Conservation (phyloP, 2,329 filamentous ascomycete genomes). For the Lachnellula occidentalis region DNA sequence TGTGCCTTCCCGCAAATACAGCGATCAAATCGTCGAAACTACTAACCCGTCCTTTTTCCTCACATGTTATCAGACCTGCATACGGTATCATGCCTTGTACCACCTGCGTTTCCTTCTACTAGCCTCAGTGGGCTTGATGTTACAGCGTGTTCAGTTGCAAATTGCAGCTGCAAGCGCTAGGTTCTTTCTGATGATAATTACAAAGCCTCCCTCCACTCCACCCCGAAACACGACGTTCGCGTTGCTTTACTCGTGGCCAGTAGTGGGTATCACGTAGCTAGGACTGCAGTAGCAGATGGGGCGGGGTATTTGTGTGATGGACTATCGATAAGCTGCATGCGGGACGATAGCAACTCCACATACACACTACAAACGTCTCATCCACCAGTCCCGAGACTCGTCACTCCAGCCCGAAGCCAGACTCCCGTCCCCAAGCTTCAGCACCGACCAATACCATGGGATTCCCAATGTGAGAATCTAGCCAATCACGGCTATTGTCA, state of each 20-base stretch:
- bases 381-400: too few species aligned
- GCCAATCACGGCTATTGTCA: not conserved
- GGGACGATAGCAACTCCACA: not conserved
- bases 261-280: not conserved
- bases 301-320: not conserved
- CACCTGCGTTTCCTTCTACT: too few species aligned
- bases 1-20: not conserved
- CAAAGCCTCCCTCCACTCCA: not conserved
- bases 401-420: too few species aligned
- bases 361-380: too few species aligned
- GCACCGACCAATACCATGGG: constrained; percentile 3
- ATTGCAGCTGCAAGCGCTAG: not conserved
- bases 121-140: not conserved
- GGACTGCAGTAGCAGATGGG: not conserved
- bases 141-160: not conserved
- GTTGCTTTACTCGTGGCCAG: not conserved
- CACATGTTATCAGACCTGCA: too few species aligned
- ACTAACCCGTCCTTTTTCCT: not conserved
- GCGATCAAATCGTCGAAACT: not conserved
- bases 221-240: not conserved
- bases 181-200: not conserved
- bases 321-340: not conserved
- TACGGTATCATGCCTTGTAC: too few species aligned
- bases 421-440: not conserved
- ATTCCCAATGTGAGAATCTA: not conserved